Percentiles rank a stretch among this genome's conserved stretches.
These are phyloP conservation scores for Colletotrichum lini DNA, from an alignment of 2,329 filamentous ascomycete genomes.

Conservation along the genomic window DNA sequence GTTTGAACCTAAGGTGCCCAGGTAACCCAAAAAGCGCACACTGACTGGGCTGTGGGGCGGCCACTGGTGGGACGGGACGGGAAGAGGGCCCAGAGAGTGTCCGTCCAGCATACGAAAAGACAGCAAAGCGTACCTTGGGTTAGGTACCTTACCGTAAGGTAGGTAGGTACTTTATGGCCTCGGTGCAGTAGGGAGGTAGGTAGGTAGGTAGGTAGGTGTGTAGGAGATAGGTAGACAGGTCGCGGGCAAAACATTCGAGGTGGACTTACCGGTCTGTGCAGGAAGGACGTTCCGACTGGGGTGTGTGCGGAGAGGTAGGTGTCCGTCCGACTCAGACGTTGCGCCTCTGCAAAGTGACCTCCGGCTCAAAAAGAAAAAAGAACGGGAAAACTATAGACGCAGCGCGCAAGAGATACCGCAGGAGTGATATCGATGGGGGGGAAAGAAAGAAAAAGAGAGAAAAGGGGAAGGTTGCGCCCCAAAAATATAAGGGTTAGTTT, in stretches of 20 bases:
- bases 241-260: not conserved
- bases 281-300: not conserved
- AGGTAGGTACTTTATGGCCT: no score
- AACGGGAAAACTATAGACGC: not conserved
- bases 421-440: not conserved
- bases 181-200: no score
- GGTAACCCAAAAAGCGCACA: not conserved
- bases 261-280: constrained; percentile 16
- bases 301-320: not conserved
- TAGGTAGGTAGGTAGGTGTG: no score
- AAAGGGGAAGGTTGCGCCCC: not conserved
- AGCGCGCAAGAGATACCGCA: not conserved
- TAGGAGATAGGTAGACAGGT: no score
- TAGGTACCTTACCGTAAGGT: no score
- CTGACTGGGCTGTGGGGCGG: not conserved
- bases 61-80: not conserved
- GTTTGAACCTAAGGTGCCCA: not conserved
- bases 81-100: not conserved
- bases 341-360: not conserved
- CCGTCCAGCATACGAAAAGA: not conserved
- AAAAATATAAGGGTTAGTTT: constrained; percentile 14
- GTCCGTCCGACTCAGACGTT: not conserved
- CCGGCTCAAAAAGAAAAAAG: not conserved
- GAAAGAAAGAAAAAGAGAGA: not conserved
- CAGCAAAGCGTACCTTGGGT: no score